phyloP scores from a whole-genome alignment of 73 alveolate species.

The Halteria grandinella region DNA sequence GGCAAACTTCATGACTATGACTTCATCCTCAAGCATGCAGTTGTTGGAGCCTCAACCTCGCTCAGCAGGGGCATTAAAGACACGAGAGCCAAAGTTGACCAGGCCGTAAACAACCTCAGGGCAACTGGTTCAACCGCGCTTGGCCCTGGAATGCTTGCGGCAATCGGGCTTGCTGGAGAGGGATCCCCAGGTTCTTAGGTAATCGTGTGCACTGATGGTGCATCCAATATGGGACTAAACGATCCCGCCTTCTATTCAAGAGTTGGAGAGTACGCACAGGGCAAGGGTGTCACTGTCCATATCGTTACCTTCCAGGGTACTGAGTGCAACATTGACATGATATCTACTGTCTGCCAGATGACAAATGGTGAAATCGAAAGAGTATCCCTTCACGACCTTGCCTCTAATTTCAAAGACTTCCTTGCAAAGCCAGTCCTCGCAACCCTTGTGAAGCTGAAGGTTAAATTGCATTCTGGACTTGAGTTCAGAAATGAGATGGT shows the following conservation, averaged over 20 bases:
- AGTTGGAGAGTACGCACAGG: constrained; percentile 84
- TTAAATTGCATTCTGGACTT: constrained; percentile 81
- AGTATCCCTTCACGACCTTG: constrained; percentile 85
- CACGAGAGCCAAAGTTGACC: constrained; percentile 57
- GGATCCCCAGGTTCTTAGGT: constrained; percentile 39
- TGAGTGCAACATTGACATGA: constrained; percentile 84
- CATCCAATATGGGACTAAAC: constrained; percentile 95
- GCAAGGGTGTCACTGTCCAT: constrained; percentile 82
- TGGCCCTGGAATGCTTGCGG: not conserved
- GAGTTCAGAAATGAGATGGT: constrained; percentile 87
- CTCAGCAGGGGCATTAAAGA: constrained; percentile 72
- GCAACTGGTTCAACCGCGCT: constrained; percentile 80
- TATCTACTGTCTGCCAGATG: constrained; percentile 79
- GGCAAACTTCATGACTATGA: constrained; percentile 77
- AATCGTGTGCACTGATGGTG: constrained; percentile 96
- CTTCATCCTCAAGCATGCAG: constrained; percentile 56
- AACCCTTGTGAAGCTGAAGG: constrained; percentile 77
- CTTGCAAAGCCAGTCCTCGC: constrained; percentile 85
- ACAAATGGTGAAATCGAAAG: constrained; percentile 92
- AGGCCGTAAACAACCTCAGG: constrained; percentile 61
- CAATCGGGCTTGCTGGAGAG: not conserved
- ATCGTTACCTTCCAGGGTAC: constrained; percentile 92
- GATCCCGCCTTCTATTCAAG: constrained; percentile 75
- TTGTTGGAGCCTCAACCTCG: constrained; percentile 53
- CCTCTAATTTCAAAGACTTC: constrained; percentile 84